A percentile compares a stretch with the other conserved stretches of the same genome.
Evolutionary conservation across 2,329 filamentous ascomycete genomes (phyloP).

Genomic region (Chalara sp.): DNA sequence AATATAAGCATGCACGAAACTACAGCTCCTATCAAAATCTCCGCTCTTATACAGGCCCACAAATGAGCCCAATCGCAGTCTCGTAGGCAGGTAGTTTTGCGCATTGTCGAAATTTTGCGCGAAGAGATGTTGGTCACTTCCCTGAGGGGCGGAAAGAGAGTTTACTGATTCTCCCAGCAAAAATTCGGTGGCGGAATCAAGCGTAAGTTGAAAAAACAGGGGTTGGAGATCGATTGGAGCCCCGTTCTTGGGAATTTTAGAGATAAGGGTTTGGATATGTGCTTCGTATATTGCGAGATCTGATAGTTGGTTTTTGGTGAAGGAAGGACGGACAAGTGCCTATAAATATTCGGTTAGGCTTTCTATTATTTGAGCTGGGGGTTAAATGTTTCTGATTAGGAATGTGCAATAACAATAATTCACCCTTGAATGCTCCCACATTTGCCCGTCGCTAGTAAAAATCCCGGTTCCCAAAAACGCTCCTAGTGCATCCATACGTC

Average conservation of each 20-base stretch:
- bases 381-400: no score
- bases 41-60: conserved; percentile 1
- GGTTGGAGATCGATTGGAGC: conserved; percentile 41
- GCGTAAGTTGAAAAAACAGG: conserved; percentile 48
- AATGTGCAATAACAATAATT: conserved; percentile 1
- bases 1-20: conserved; percentile 7
- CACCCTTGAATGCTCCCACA: conserved; percentile 18
- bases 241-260: conserved; percentile 41
- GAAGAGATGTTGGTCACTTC: conserved; percentile 13
- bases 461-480: conserved; percentile 6
- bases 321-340: conserved; percentile 43
- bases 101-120: conserved; percentile 27
- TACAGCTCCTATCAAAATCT: conserved; percentile 13
- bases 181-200: conserved; percentile 52
- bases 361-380: conserved; percentile 2
- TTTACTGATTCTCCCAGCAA: conserved; percentile 47
- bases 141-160: neutral
- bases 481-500: neutral
- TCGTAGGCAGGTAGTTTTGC: conserved; percentile 17
- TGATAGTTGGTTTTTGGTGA: conserved; percentile 36
- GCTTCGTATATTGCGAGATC: conserved; percentile 43
- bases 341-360: conserved; percentile 8
- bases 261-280: conserved; percentile 26
- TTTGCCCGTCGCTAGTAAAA: conserved; percentile 5
- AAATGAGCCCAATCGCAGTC: conserved; percentile 10